phyloP scores from a whole-genome alignment of 148 eudicot genomes.

The Cornus controversa region DNA sequence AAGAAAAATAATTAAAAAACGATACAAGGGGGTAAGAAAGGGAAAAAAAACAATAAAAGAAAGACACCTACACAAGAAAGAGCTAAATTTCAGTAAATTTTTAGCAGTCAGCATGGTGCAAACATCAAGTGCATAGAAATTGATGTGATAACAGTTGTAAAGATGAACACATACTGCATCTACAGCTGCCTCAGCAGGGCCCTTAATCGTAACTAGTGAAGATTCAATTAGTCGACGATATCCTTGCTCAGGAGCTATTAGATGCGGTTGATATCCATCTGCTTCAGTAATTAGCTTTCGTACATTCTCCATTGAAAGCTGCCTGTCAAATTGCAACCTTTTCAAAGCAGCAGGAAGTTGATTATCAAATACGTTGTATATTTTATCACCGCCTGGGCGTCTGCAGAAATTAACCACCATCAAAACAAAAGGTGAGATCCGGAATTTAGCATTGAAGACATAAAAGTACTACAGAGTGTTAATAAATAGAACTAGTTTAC shows the following conservation, averaged over 20 bases:
- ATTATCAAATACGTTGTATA: constrained; percentile 87
- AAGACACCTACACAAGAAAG: no score
- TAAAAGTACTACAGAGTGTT: background rate
- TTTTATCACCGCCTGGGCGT: constrained; percentile 94
- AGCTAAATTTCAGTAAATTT: no score
- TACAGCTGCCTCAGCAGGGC: constrained; percentile 94
- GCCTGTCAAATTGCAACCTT: constrained; percentile 96
- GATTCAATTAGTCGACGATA: constrained; percentile 94
- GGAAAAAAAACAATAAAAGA: no score
- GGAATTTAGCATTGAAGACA: background rate
- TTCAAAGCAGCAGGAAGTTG: constrained; percentile 98
- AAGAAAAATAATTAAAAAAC: no score
- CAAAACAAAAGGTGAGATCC: background rate
- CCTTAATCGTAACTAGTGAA: constrained; percentile 75
- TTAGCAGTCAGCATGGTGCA: no score
- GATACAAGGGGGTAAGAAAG: no score
- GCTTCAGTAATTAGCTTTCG: constrained; percentile 90
- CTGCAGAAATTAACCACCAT: constrained; percentile 44
- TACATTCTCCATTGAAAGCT: constrained; percentile 94
- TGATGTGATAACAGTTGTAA: background rate
- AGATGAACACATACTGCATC: constrained; percentile 65
- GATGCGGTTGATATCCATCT: constrained; percentile 99
- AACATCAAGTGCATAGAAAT: no score
- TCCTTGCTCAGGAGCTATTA: constrained; percentile 98
- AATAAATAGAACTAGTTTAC: background rate